Evolutionary conservation across 140 eudicot genomes (phyloP).

Genomic region (Anethum foeniculum): DNA sequence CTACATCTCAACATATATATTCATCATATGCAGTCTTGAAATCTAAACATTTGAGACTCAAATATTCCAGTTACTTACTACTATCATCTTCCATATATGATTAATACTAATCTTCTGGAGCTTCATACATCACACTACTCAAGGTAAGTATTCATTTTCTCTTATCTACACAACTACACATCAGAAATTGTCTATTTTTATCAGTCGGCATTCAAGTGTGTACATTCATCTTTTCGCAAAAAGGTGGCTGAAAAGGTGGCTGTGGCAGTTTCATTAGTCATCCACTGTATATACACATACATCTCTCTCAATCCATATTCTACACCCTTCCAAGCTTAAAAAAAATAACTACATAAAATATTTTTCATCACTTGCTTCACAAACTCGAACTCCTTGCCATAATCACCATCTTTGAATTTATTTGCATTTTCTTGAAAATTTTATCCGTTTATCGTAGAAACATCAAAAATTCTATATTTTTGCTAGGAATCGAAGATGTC

Average conservation of each 20-base stretch:
- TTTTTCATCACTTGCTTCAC: neutral
- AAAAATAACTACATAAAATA: neutral
- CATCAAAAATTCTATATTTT: neutral
- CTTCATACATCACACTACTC: neutral
- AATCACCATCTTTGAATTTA: neutral
- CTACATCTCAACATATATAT: neutral
- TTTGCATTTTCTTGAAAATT: neutral
- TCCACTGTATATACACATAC: neutral
- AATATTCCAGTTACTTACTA: too few species aligned
- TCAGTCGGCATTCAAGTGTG: neutral
- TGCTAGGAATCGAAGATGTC: neutral
- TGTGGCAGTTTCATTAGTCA: neutral
- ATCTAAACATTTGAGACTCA: too few species aligned
- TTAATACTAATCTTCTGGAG: neutral
- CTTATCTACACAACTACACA: neutral
- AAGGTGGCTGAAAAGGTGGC: conserved; percentile 6
- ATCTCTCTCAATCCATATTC: neutral
- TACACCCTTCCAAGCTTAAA: neutral
- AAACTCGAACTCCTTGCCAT: neutral
- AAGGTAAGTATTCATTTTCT: neutral
- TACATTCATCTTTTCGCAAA: neutral
- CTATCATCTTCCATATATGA: neutral
- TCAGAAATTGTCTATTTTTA: neutral
- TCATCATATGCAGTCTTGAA: neutral
- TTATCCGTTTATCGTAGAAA: neutral